Conservation (phyloP, 495 filamentous ascomycete genomes). For the Annulohypoxylon maeteangense region DNA sequence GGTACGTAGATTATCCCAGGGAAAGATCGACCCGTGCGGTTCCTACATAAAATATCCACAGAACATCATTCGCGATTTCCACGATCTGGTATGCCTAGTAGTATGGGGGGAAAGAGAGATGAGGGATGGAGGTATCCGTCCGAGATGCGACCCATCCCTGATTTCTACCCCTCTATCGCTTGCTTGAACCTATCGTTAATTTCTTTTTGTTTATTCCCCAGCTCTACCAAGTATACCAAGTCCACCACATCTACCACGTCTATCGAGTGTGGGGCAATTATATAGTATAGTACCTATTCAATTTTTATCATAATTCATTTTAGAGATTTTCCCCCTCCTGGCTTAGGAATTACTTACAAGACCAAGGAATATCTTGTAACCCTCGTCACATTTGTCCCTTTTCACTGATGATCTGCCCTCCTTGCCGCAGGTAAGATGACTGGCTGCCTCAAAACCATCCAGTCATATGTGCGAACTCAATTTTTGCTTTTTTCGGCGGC, state of each 20-base stretch:
- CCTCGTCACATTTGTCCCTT: slow-evolving; percentile 9
- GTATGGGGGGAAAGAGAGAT: slow-evolving; percentile 5
- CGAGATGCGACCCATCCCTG: slow-evolving; percentile 13
- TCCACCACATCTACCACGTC: too few relatives aligned
- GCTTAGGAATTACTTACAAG: slow-evolving; percentile 10
- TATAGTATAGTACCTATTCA: neutral
- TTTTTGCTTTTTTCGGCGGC: slow-evolving; percentile 29
- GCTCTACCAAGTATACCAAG: neutral
- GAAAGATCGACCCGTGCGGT: slow-evolving; percentile 3
- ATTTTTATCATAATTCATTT: slow-evolving; percentile 13
- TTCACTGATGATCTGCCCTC: slow-evolving; percentile 33
- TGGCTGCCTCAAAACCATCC: slow-evolving; percentile 26
- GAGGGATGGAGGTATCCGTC: slow-evolving; percentile 14
- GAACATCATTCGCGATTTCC: slow-evolving; percentile 14
- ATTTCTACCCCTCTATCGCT: slow-evolving; percentile 1
- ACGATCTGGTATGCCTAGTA: slow-evolving; percentile 4
- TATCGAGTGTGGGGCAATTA: slow-evolving; percentile 28
- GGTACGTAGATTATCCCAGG: neutral
- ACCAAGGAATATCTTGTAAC: slow-evolving; percentile 1
- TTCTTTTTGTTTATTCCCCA: slow-evolving; percentile 22
- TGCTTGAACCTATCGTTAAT: neutral
- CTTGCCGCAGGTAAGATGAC: slow-evolving; percentile 2
- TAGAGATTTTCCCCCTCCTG: slow-evolving; percentile 4
- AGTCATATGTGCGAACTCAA: slow-evolving; percentile 17
- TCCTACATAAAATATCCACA: slow-evolving; percentile 29